Conservation (phyloP, 768 basidiomycete species). For the Imleria badia region DNA sequence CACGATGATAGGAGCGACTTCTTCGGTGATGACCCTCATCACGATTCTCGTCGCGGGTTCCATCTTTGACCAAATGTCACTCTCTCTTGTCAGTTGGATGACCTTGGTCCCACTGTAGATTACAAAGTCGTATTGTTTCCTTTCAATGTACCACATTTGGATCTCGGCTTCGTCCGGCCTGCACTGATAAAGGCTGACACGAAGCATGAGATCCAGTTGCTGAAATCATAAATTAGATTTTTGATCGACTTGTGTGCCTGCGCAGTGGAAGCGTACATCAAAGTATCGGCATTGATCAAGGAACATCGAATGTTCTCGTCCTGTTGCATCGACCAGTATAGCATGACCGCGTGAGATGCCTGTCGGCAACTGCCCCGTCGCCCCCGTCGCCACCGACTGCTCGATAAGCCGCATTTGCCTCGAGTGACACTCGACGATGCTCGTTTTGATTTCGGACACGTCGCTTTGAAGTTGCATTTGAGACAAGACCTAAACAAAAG, state of each 20-base stretch:
- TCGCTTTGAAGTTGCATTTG: too few relatives aligned
- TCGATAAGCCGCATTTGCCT: too few relatives aligned
- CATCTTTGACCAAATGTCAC: not conserved
- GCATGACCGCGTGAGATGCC: too few relatives aligned
- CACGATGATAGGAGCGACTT: not conserved
- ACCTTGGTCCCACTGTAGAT: not conserved
- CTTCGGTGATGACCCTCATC: constrained; percentile 1
- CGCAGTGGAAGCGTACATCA: not conserved
- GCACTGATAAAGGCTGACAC: not conserved
- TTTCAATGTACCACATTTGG: constrained; percentile 1
- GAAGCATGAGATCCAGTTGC: not conserved
- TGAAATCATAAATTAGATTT: not conserved
- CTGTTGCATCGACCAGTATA: too few relatives aligned
- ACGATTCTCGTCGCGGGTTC: not conserved
- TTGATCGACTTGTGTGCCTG: too few relatives aligned
- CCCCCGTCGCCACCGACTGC: too few relatives aligned
- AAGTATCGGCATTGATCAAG: constrained; percentile 2
- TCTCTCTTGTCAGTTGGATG: not conserved
- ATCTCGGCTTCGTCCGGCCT: too few relatives aligned
- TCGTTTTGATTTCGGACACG: too few relatives aligned
- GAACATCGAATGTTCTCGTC: not conserved
- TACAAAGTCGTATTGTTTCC: constrained; percentile 2
- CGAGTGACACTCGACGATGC: too few relatives aligned
- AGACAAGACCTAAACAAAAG: too few relatives aligned
- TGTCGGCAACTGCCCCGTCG: too few relatives aligned